These are phyloP conservation scores for Danielozyma ontarioensis DNA, from an alignment of 805 yeast species.

Conservation along the genomic window DNA sequence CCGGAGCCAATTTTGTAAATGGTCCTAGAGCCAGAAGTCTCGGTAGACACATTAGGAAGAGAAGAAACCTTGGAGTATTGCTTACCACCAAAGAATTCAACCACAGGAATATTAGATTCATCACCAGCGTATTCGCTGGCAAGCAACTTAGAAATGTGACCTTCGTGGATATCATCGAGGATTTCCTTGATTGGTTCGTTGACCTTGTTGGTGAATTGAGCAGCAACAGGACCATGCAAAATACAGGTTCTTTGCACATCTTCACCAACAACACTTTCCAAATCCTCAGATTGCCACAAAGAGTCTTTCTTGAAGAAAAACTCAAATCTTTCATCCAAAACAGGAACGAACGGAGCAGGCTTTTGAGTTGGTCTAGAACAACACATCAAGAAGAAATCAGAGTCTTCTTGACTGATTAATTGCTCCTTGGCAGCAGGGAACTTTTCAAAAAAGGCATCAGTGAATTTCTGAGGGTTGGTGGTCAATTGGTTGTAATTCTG, in stretches of 20 bases:
- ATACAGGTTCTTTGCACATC: constrained; percentile 99
- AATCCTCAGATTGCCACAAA: constrained; percentile 96
- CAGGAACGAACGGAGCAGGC: constrained; percentile 98
- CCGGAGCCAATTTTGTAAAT: constrained; percentile 34
- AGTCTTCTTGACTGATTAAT: constrained; percentile 90
- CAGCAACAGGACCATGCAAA: constrained; percentile 97
- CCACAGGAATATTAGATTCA: constrained; percentile 69
- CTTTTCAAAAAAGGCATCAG: constrained; percentile 55
- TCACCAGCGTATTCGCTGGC: constrained; percentile 69
- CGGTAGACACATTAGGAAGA: constrained; percentile 33
- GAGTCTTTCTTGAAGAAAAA: constrained; percentile 98
- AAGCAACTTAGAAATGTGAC: constrained; percentile 71
- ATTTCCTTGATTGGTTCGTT: constrained; percentile 92
- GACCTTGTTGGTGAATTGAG: constrained; percentile 78
- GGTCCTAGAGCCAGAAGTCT: constrained; percentile 7
- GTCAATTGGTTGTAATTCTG: constrained; percentile 69
- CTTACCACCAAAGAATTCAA: constrained; percentile 83
- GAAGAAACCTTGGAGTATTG: constrained; percentile 36
- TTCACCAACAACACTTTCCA: constrained; percentile 91
- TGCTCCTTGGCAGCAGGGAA: constrained; percentile 77
- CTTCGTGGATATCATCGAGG: constrained; percentile 83
- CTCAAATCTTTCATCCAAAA: constrained; percentile 89
- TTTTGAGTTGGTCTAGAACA: constrained; percentile 84
- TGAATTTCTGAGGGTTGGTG: constrained; percentile 52
- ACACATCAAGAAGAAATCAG: constrained; percentile 82